phyloP scores from a whole-genome alignment of 352 stramenopile species.

The Pythium pectinolyticum region DNA sequence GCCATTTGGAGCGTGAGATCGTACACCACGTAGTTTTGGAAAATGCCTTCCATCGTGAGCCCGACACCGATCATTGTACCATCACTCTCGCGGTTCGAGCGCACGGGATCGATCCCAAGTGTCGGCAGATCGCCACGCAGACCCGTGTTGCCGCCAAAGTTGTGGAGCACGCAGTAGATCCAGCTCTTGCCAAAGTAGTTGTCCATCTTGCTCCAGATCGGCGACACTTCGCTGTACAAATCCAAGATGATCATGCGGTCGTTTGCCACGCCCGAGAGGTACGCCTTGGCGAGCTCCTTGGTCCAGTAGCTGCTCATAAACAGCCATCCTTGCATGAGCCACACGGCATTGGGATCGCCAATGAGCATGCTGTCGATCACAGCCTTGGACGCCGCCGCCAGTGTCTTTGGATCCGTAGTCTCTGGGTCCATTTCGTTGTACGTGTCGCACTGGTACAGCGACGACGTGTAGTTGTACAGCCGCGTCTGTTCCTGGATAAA shows the following conservation, averaged over 20 bases:
- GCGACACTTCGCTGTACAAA: slow-evolving; percentile 73
- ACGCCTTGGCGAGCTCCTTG: slow-evolving; percentile 52
- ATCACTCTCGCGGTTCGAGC: slow-evolving; percentile 42
- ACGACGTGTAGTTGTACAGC: slow-evolving; percentile 75
- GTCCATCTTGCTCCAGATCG: slow-evolving; percentile 71
- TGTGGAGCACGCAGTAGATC: slow-evolving; percentile 86
- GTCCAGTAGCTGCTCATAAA: slow-evolving; percentile 77
- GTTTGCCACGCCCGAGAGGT: slow-evolving; percentile 38
- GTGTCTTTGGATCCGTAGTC: slow-evolving; percentile 46
- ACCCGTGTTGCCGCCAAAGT: slow-evolving; percentile 79
- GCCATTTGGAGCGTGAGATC: slow-evolving; percentile 76
- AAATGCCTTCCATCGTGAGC: slow-evolving; percentile 85
- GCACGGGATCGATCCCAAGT: slow-evolving; percentile 48
- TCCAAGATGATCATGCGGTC: slow-evolving; percentile 74
- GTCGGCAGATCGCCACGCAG: slow-evolving; percentile 73
- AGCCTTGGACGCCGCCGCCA: slow-evolving; percentile 55
- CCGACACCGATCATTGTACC: slow-evolving; percentile 77
- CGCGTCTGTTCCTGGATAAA: slow-evolving; percentile 73
- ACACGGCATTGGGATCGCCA: slow-evolving; percentile 70
- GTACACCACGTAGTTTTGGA: slow-evolving; percentile 87
- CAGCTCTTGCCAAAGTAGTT: slow-evolving; percentile 84
- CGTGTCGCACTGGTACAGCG: slow-evolving; percentile 77
- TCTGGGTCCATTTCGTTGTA: slow-evolving; percentile 85
- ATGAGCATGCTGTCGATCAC: slow-evolving; percentile 76
- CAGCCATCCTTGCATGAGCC: slow-evolving; percentile 85